phyloP scores from a whole-genome alignment of 1,284 basidiomycete species.

The Fomitopsis pinicola region DNA sequence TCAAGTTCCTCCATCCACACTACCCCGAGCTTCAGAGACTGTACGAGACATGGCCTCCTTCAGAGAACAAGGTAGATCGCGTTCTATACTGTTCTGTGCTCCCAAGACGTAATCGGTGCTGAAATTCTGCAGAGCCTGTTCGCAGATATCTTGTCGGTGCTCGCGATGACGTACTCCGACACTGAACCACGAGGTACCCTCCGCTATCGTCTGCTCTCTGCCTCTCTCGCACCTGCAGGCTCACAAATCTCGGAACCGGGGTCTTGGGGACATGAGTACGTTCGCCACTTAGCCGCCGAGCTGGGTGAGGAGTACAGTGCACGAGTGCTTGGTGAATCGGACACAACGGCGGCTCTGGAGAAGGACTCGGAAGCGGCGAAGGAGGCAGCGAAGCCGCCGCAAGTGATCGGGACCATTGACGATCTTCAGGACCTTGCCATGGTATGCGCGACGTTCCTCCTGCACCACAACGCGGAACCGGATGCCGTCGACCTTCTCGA shows the following conservation, averaged over 20 bases:
- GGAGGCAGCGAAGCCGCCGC: conserved; percentile 16
- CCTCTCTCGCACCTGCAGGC: conserved; percentile 60
- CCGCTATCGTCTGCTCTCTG: conserved; percentile 82
- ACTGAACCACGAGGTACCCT: conserved; percentile 93
- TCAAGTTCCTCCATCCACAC: conserved; percentile 97
- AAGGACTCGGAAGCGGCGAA: conserved; percentile 25
- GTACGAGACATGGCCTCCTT: conserved; percentile 76
- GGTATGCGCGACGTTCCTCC: conserved; percentile 88
- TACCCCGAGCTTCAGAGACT: conserved; percentile 86
- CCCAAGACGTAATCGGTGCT: conserved; percentile 4
- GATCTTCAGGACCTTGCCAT: conserved; percentile 79
- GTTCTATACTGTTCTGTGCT: no score
- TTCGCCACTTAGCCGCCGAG: conserved; percentile 95
- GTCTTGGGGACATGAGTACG: conserved; percentile 98
- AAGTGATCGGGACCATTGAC: conserved; percentile 51
- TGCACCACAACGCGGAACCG: conserved; percentile 95
- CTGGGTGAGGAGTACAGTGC: conserved; percentile 89
- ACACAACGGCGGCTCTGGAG: conserved; percentile 29
- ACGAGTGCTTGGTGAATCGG: conserved; percentile 37
- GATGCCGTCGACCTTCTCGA: conserved; percentile 97
- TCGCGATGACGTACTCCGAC: conserved; percentile 99
- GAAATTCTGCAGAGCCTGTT: conserved; percentile 69
- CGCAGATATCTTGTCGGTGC: conserved; percentile 97
- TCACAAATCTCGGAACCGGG: conserved; percentile 83
- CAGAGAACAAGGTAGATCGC: conserved; percentile 70